Conservation (phyloP, 148 eudicot species). For the Persicaria maculosa region DNA sequence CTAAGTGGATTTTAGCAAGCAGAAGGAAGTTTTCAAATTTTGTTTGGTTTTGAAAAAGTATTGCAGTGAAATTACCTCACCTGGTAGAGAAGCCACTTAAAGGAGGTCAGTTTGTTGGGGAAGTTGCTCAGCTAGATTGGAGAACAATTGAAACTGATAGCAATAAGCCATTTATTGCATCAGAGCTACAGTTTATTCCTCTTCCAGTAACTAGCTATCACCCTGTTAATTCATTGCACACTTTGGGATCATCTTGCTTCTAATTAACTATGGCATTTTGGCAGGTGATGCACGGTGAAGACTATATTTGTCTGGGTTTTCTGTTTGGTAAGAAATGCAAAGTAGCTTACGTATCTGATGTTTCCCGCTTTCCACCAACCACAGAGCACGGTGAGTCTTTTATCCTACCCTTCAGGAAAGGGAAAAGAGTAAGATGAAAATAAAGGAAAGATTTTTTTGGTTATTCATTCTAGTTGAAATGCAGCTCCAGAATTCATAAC, state of each 20-base stretch:
- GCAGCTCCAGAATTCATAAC: neutral
- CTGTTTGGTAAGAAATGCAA: slow-evolving; percentile 46
- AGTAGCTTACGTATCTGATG: slow-evolving; percentile 65
- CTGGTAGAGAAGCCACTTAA: slow-evolving; percentile 54
- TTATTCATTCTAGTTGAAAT: neutral
- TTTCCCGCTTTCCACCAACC: slow-evolving; percentile 50
- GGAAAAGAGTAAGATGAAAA: neutral
- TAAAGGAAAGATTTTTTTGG: neutral
- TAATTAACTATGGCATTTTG: slow-evolving; percentile 3
- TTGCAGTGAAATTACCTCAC: slow-evolving; percentile 76
- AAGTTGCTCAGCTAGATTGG: slow-evolving; percentile 82
- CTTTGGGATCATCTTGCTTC: slow-evolving; percentile 8
- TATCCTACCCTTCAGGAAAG: neutral
- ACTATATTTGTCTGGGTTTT: slow-evolving; percentile 58
- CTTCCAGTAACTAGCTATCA: slow-evolving; percentile 25
- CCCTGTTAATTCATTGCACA: neutral
- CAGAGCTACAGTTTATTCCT: slow-evolving; percentile 55
- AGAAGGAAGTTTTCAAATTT: neutral
- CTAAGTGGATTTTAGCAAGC: neutral
- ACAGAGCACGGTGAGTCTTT: slow-evolving; percentile 46
- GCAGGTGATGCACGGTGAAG: slow-evolving; percentile 83
- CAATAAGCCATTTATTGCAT: slow-evolving; percentile 68
- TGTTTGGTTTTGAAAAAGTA: slow-evolving; percentile 35
- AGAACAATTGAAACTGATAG: slow-evolving; percentile 63
- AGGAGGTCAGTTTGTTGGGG: slow-evolving; percentile 61